Base-by-base conservation (phyloP, 2,329 filamentous ascomycete genomes). In the Xylariaceae sp. region DNA sequence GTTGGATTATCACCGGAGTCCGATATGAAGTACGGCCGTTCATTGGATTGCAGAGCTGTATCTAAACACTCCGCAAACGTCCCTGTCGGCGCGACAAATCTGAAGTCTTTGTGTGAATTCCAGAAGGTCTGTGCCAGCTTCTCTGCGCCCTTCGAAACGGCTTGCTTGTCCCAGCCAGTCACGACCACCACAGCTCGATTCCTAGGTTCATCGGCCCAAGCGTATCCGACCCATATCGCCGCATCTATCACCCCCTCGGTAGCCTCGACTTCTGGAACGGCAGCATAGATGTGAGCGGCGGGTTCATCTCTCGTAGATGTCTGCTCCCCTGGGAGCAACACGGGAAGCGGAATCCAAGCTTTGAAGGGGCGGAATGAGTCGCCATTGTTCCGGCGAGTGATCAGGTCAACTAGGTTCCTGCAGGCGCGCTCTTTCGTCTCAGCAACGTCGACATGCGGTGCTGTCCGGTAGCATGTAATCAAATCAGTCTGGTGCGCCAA, bases 1-100 rank as follows among this genome's bases (percentile, higher is more conserved):
- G 80, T 83, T 5, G 80, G 80, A 55, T 82, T 82, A 59, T 83
- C 80, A 0, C 80, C 80, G 1, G 80, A 82, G 66, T 82, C 80
- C 0, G 80, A 82, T 58, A 83, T 78, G 65, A 82, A 82, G 61
- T 75, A 83, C 0, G 80, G 80, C 6, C 74, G 73, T 13, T 72
- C 69, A 1, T 67, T 58, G 0, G 76, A 74, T 4, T 64, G 61
- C 7, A 82, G 65, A 0, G 80, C 80, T 0, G 70, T 66, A 56
- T 81, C 77, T 0, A 83, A 68, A 47, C 80, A 82, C 62, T 78
- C 74, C 0, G 67, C 66, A 49, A 80, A 77, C 0, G 76, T 75
- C 0, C 78, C 80, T 0, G 80, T 79, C 0, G 78, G 78, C 0
- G 78, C 80, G 1, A 80, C 80, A 51, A 83, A 82, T n/a, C 73